Conservation (phyloP, 2,329 filamentous ascomycete genomes). For the Dryadomyces sulphureus region DNA sequence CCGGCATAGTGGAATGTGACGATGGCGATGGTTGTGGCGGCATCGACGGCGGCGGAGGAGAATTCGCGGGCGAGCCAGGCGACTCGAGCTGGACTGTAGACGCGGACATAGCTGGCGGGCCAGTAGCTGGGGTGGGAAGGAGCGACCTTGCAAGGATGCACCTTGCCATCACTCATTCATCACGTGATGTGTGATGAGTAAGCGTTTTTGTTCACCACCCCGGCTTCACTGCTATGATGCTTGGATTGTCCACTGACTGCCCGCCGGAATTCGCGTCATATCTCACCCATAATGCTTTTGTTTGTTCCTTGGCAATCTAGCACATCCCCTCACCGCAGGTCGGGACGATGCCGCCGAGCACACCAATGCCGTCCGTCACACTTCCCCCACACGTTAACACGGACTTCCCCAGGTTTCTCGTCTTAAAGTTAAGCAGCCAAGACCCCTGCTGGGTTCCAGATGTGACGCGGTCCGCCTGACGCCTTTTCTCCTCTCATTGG, state of each 20-base stretch:
- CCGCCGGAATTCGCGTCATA: no score
- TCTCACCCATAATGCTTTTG: no score
- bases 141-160: not conserved
- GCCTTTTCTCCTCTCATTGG: no score
- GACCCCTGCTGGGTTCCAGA: not conserved
- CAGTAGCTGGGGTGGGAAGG: not conserved
- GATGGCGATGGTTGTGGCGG: not conserved
- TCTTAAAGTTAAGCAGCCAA: not conserved
- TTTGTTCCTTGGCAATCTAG: no score
- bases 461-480: no score
- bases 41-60: not conserved
- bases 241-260: no score
- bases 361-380: not conserved
- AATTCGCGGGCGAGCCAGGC: not conserved
- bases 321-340: not conserved
- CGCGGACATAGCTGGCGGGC: not conserved
- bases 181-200: no score
- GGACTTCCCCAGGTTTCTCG: not conserved
- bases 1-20: not conserved
- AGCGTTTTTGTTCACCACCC: not conserved
- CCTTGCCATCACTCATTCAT: not conserved
- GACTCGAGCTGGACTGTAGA: conserved; percentile 1
- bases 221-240: no score
- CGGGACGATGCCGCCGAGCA: not conserved
- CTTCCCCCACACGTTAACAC: not conserved